These are phyloP conservation scores for Blepharisma undulans DNA, from an alignment of 169 alveolate genomes.

Conservation along the genomic window DNA sequence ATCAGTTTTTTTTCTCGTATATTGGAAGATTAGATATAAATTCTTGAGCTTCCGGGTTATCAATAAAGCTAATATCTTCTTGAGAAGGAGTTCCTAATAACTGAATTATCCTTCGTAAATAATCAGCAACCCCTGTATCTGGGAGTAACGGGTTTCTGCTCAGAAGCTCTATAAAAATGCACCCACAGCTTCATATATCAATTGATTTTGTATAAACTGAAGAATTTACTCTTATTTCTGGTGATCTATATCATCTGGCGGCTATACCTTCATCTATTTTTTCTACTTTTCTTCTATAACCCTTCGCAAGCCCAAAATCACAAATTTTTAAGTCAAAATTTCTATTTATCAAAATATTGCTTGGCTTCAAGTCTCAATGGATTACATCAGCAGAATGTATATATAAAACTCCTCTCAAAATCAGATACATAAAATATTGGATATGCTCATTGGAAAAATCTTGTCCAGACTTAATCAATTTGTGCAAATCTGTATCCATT, in stretches of 20 bases:
- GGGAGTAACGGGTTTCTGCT: constrained; percentile 91
- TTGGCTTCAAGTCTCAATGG: constrained; percentile 86
- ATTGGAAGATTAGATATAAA: constrained; percentile 80
- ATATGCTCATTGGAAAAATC: constrained; percentile 83
- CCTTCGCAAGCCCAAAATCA: constrained; percentile 90
- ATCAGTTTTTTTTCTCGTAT: constrained; percentile 71
- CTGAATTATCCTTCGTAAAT: constrained; percentile 86
- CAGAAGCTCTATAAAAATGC: constrained; percentile 91
- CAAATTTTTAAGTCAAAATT: constrained; percentile 89
- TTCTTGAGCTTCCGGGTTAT: constrained; percentile 71
- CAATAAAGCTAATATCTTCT: constrained; percentile 84
- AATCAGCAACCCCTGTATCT: constrained; percentile 92
- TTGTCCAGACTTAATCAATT: constrained; percentile 79
- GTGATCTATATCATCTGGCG: constrained; percentile 95
- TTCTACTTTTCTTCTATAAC: constrained; percentile 63
- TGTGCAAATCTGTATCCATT: constrained; percentile 86
- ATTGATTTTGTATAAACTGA: constrained; percentile 88
- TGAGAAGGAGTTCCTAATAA: constrained; percentile 85
- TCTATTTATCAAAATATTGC: constrained; percentile 78
- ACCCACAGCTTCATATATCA: constrained; percentile 95
- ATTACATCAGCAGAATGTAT: constrained; percentile 87
- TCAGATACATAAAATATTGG: constrained; percentile 86
- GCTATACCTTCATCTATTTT: constrained; percentile 80
- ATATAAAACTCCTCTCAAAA: constrained; percentile 82
- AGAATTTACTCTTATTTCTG: constrained; percentile 89